These are phyloP conservation scores for Pseudonitzschia delicatissima DNA, from an alignment of 108 stramenopile genomes.

Conservation along the genomic window DNA sequence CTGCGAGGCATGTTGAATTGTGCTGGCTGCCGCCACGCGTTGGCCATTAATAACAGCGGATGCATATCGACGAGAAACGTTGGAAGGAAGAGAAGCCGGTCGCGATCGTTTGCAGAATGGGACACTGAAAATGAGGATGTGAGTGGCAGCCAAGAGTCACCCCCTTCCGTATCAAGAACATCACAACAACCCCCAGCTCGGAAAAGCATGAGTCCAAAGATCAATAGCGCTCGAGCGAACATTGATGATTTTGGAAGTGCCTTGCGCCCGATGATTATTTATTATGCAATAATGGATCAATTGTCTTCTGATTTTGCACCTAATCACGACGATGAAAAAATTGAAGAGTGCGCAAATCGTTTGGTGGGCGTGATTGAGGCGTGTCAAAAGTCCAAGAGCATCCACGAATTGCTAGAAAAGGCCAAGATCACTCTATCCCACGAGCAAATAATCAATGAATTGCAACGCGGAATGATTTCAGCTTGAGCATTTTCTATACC, in stretches of 20 bases:
- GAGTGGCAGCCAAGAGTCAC: conserved; percentile 12
- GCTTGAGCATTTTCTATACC: too few relatives aligned
- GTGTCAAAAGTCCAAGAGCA: conserved; percentile 51
- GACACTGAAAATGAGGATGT: conserved; percentile 27
- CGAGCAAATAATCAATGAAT: conserved; percentile 55
- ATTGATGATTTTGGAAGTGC: conserved; percentile 60
- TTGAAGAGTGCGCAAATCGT: conserved; percentile 45
- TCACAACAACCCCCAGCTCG: neutral
- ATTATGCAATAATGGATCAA: conserved; percentile 72
- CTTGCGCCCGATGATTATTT: conserved; percentile 71
- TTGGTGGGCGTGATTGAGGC: conserved; percentile 52
- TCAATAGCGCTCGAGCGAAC: conserved; percentile 8
- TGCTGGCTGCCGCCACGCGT: conserved; percentile 72
- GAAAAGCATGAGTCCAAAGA: conserved; percentile 13
- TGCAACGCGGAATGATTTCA: conserved; percentile 57
- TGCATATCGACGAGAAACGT: conserved; percentile 47
- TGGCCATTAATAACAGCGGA: conserved; percentile 65
- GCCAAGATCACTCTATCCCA: conserved; percentile 55
- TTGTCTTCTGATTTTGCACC: conserved; percentile 61
- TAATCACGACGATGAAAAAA: conserved; percentile 53
- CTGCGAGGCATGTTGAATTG: conserved; percentile 65
- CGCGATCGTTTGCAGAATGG: conserved; percentile 66
- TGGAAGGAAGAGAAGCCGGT: conserved; percentile 36
- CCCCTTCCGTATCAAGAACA: conserved; percentile 11
- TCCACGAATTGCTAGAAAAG: conserved; percentile 57